Conservation (phyloP, 2,329 filamentous ascomycete species). For the Arachnomyces sp. region DNA sequence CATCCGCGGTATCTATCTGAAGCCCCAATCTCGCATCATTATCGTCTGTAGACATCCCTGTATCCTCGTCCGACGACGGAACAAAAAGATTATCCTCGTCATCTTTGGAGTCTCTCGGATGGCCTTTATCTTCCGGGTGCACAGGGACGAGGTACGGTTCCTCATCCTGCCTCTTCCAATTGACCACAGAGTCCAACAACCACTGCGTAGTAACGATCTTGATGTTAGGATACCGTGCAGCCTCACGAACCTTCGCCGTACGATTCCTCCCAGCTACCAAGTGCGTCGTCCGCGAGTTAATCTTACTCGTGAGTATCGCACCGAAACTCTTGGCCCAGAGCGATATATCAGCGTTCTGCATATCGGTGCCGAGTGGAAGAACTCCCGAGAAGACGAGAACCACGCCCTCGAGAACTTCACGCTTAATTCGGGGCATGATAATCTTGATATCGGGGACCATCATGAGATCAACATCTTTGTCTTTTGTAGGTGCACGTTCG, state of each 20-base stretch:
- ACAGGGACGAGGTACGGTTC: slow-evolving; percentile 69
- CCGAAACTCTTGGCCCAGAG: slow-evolving; percentile 83
- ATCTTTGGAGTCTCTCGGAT: slow-evolving; percentile 27
- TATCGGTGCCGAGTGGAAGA: slow-evolving; percentile 70
- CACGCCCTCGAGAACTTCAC: slow-evolving; percentile 62
- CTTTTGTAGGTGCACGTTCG: slow-evolving; percentile 35
- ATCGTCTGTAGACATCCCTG: slow-evolving; percentile 40
- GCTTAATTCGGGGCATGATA: slow-evolving; percentile 77
- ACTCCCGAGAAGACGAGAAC: slow-evolving; percentile 85
- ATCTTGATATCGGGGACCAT: slow-evolving; percentile 75
- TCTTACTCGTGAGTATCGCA: slow-evolving; percentile 46
- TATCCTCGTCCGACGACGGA: slow-evolving; percentile 40
- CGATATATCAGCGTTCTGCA: slow-evolving; percentile 75
- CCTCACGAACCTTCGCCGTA: slow-evolving; percentile 85
- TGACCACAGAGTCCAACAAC: slow-evolving; percentile 74
- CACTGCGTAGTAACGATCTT: slow-evolving; percentile 89
- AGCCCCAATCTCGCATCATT: slow-evolving; percentile 32
- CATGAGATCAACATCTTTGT: slow-evolving; percentile 43
- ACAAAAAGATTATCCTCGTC: slow-evolving; percentile 20
- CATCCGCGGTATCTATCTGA: slow-evolving; percentile 31
- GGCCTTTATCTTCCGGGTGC: slow-evolving; percentile 56
- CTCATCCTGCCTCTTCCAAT: slow-evolving; percentile 76
- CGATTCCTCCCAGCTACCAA: slow-evolving; percentile 53
- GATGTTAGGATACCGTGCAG: slow-evolving; percentile 67
- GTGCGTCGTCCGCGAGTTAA: slow-evolving; percentile 42